Conservation (phyloP, 2,329 filamentous ascomycete species). For the Xylariaceae sp. region DNA sequence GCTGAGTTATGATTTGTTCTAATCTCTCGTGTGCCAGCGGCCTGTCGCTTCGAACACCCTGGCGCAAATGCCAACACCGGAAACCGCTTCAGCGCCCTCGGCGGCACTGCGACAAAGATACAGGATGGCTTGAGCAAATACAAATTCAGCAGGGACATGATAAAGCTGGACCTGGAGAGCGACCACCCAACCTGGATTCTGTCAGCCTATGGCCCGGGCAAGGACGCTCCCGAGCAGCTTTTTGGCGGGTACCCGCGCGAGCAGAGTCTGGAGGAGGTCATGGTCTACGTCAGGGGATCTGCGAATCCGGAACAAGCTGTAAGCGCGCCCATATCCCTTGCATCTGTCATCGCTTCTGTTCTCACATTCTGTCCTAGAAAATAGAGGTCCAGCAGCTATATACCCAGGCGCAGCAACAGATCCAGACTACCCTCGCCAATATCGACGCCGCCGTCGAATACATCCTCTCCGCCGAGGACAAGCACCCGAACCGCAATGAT, state of each 20-base stretch:
- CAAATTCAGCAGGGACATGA: conserved; percentile 50
- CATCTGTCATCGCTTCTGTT: too few relatives aligned
- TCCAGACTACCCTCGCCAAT: conserved; percentile 64
- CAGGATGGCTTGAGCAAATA: conserved; percentile 34
- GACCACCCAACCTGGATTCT: conserved; percentile 81
- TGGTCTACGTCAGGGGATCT: conserved; percentile 60
- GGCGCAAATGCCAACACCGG: conserved; percentile 31
- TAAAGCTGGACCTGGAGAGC: conserved; percentile 61
- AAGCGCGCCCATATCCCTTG: conserved; percentile 22
- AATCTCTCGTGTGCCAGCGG: conserved; percentile 35
- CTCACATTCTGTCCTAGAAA: too few relatives aligned
- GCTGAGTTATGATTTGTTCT: conserved; percentile 2
- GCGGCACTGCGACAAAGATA: conserved; percentile 15
- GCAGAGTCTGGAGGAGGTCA: conserved; percentile 83
- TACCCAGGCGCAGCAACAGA: conserved; percentile 62
- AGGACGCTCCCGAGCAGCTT: conserved; percentile 71
- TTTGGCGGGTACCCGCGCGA: conserved; percentile 76
- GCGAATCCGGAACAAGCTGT: conserved; percentile 39
- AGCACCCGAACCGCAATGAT: conserved; percentile 71
- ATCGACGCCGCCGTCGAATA: conserved; percentile 67
- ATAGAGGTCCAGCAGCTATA: conserved; percentile 58
- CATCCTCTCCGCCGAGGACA: conserved; percentile 58
- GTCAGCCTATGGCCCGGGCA: conserved; percentile 76
- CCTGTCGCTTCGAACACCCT: conserved; percentile 51
- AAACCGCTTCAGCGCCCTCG: conserved; percentile 16